Conservation (phyloP, 2,329 filamentous ascomycete species). For the Myriosclerotinia curreyana region DNA sequence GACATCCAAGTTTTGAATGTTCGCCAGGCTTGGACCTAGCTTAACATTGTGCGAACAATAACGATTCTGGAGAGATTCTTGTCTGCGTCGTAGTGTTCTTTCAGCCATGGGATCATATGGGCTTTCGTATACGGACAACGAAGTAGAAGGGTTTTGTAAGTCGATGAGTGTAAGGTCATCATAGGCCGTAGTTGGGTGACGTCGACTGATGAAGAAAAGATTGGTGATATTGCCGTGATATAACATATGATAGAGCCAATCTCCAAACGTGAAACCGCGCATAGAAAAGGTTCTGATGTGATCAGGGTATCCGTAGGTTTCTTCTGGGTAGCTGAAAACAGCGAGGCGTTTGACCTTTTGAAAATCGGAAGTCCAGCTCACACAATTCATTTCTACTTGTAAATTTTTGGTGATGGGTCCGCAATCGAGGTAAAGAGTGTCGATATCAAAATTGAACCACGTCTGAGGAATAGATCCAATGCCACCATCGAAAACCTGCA, state of each 20-base stretch:
- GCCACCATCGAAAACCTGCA: background rate
- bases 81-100: background rate
- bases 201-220: background rate
- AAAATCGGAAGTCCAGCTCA: background rate
- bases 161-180: background rate
- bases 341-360: background rate
- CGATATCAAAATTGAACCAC: background rate
- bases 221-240: background rate
- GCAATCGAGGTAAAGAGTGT: background rate
- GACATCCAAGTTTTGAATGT: background rate
- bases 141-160: background rate
- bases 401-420: background rate
- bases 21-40: background rate
- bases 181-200: background rate
- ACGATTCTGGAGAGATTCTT: background rate
- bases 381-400: background rate
- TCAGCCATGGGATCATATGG: background rate
- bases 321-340: background rate
- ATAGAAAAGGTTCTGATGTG: background rate
- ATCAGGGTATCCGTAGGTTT: background rate
- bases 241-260: background rate
- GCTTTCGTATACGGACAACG: background rate
- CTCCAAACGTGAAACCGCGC: background rate
- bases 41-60: background rate
- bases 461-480: background rate